phyloP scores from a whole-genome alignment of 2,329 filamentous ascomycete genomes.

The Paecilomyces fulvus region DNA sequence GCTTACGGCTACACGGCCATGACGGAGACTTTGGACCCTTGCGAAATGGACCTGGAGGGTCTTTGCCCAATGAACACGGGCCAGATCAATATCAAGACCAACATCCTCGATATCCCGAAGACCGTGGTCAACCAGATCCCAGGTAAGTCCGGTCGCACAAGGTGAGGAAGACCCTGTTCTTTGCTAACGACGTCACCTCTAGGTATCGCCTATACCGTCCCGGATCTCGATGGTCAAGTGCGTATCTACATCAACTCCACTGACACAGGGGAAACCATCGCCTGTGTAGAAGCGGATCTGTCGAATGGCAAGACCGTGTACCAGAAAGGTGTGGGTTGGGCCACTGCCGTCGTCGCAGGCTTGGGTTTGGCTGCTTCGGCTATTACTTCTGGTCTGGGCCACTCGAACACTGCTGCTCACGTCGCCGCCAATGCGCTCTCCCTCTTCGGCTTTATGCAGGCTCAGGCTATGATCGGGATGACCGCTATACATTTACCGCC shows the following conservation, averaged over 20 bases:
- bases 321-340: conserved; percentile 80
- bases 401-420: conserved; percentile 89
- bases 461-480: conserved; percentile 84
- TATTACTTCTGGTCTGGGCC: conserved; percentile 79
- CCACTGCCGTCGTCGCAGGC: conserved; percentile 78
- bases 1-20: conserved; percentile 76
- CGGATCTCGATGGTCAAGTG: conserved; percentile 82
- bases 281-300: conserved; percentile 78
- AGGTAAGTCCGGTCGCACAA: conserved; percentile 32
- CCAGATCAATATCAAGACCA: conserved; percentile 68
- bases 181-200: conserved; percentile 4
- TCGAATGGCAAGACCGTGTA: conserved; percentile 92
- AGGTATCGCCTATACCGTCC: conserved; percentile 78
- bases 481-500: conserved; percentile 74
- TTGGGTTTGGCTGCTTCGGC: conserved; percentile 77
- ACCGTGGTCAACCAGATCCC: conserved; percentile 60
- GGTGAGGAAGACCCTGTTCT: neutral
- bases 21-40: conserved; percentile 64
- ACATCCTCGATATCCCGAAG: conserved; percentile 47
- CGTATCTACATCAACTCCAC: conserved; percentile 71
- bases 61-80: conserved; percentile 88
- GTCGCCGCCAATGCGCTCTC: conserved; percentile 88
- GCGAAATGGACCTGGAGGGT: conserved; percentile 58
- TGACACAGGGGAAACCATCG: conserved; percentile 55
- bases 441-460: conserved; percentile 92